phyloP scores from a whole-genome alignment of 352 stramenopile species.

The Pythium oligandrum region DNA sequence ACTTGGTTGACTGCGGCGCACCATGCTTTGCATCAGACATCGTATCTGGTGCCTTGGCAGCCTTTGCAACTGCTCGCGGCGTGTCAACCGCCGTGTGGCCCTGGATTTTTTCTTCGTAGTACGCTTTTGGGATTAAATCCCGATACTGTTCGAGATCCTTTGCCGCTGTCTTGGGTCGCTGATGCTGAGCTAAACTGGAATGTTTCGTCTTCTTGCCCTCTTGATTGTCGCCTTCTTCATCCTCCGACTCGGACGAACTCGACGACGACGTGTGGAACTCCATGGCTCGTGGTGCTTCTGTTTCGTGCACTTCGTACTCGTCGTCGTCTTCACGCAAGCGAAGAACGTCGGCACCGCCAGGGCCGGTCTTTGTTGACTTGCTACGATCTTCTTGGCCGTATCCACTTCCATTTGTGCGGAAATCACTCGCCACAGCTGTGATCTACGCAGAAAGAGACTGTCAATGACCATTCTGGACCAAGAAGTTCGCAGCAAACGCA shows the following conservation, averaged over 20 bases:
- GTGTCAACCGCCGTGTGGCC: constrained; percentile 1
- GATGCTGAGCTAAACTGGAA: constrained; percentile 2
- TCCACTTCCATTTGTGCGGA: too few relatives aligned
- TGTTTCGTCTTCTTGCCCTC: constrained; percentile 2
- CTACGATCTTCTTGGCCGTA: too few relatives aligned
- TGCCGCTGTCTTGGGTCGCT: constrained; percentile 43
- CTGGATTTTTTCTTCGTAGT: constrained; percentile 36
- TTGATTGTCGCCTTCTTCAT: constrained; percentile 12
- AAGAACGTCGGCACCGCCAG: constrained; percentile 10
- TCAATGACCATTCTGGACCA: too few relatives aligned
- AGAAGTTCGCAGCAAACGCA: constrained; percentile 9
- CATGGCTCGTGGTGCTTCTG: constrained; percentile 40
- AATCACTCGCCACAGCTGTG: too few relatives aligned
- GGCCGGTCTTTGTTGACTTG: too few relatives aligned
- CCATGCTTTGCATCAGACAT: too few relatives aligned
- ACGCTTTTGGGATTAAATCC: constrained; percentile 42
- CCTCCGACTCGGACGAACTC: constrained; percentile 27
- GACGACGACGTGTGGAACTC: constrained; percentile 61
- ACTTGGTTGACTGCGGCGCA: constrained; percentile 6
- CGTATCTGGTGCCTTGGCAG: too few relatives aligned
- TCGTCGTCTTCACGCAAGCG: constrained; percentile 21
- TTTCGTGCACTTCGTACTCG: constrained; percentile 58
- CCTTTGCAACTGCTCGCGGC: background rate
- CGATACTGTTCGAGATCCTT: constrained; percentile 57
- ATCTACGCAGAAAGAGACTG: too few relatives aligned